Conservation (phyloP, 768 basidiomycete species). For the Mycena galopus region DNA sequence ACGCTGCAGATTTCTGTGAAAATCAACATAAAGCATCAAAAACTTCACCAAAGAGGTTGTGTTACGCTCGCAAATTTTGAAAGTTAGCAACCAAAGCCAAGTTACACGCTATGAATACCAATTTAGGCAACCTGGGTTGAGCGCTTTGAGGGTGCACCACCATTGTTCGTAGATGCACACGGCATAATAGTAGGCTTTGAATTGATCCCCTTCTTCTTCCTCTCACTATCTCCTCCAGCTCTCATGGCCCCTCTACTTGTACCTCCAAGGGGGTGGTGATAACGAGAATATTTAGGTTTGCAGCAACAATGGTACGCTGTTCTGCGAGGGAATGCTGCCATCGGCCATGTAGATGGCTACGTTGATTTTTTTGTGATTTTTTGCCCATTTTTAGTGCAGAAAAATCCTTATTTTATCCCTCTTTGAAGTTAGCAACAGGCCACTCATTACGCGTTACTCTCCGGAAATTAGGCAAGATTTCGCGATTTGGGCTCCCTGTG, state of each 20-base stretch:
- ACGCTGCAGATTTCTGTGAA: too few species aligned
- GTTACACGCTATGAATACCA: not conserved
- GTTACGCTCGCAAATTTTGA: not conserved
- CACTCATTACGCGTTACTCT: slow-evolving; percentile 10
- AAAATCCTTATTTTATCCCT: not conserved
- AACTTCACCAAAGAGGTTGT: too few species aligned
- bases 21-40: too few species aligned
- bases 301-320: not conserved
- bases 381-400: not conserved
- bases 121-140: not conserved
- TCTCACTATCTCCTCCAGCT: too few species aligned
- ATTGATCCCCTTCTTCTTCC: too few species aligned
- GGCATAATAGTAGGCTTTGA: too few species aligned
- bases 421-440: not conserved
- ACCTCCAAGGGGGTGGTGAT: not conserved
- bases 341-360: not conserved
- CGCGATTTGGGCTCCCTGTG: too few species aligned
- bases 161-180: too few species aligned
- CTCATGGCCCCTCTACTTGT: too few species aligned
- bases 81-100: too few species aligned
- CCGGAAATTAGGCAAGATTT: slow-evolving; percentile 7
- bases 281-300: slow-evolving; percentile 6
- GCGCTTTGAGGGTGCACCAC: not conserved
- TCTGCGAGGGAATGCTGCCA: not conserved
- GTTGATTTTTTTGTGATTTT: slow-evolving; percentile 2